Evolutionary conservation across 1,284 basidiomycete species (phyloP).

Genomic region (Pseudozyma thailandica): DNA sequence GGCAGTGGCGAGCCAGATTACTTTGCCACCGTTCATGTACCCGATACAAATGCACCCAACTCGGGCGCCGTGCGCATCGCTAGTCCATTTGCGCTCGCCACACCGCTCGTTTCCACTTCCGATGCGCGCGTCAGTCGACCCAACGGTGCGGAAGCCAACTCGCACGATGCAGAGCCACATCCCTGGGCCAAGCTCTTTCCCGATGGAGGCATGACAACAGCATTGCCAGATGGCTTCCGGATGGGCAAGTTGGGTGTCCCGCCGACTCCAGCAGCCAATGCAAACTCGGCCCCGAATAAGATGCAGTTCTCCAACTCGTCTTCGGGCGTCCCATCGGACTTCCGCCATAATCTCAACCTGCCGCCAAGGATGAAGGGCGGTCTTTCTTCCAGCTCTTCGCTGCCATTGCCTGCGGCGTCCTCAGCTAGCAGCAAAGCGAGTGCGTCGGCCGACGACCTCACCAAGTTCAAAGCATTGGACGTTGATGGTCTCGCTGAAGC

Average conservation of each 20-base stretch:
- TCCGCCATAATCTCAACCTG: constrained; percentile 21
- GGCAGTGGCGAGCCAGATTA: constrained; percentile 38
- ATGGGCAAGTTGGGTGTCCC: constrained; percentile 29
- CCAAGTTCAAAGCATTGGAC: constrained; percentile 44
- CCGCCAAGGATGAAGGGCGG: constrained; percentile 20
- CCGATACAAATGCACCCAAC: constrained; percentile 18
- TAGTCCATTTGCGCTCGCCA: constrained; percentile 43
- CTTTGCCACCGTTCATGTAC: constrained; percentile 40
- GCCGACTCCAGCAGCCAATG: constrained; percentile 35
- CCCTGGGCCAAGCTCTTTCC: constrained; percentile 48
- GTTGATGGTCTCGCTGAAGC: constrained; percentile 39
- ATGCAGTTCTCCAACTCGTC: constrained; percentile 4
- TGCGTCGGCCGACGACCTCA: constrained; percentile 16
- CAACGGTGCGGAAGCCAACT: constrained; percentile 1
- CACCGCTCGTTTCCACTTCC: constrained; percentile 28
- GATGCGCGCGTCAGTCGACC: constrained; percentile 15
- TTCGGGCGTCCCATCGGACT: constrained; percentile 7
- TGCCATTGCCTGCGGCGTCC: constrained; percentile 26
- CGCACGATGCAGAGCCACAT: constrained; percentile 28
- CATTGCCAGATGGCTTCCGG: constrained; percentile 36
- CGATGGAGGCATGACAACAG: constrained; percentile 46
- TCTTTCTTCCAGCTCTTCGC: constrained; percentile 22
- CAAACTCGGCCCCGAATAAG: constrained; percentile 11
- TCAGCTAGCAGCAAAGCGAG: constrained; percentile 13
- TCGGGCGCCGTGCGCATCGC: constrained; percentile 31